A percentile compares a stretch with the other conserved stretches of the same genome.
Evolutionary conservation across 2,329 filamentous ascomycete genomes (phyloP).

Genomic region (Neopestalotiopsis rosae): DNA sequence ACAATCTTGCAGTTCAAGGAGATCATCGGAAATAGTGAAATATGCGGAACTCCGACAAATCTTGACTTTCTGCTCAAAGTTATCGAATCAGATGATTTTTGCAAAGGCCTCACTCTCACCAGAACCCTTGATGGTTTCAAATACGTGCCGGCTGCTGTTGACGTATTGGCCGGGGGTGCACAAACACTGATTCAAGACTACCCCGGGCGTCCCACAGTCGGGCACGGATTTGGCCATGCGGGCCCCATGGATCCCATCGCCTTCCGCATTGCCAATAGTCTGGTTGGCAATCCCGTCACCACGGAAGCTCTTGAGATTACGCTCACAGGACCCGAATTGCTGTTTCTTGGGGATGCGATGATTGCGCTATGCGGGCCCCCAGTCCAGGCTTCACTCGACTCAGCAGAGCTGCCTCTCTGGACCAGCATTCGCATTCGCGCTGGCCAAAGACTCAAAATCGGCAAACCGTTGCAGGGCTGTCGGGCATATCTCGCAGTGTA

Average conservation of each 20-base stretch:
- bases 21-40: neutral
- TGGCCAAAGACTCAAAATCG: constrained; percentile 54
- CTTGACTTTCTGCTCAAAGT: constrained; percentile 6
- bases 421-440: constrained; percentile 53
- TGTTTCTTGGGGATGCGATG: constrained; percentile 58
- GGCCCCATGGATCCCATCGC: constrained; percentile 68
- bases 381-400: constrained; percentile 57
- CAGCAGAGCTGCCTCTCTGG: constrained; percentile 57
- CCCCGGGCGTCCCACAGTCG: constrained; percentile 60
- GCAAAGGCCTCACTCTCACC: constrained; percentile 58
- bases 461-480: constrained; percentile 58
- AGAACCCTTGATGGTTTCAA: constrained; percentile 58
- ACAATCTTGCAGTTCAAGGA: neutral
- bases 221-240: constrained; percentile 62
- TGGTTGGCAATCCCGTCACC: constrained; percentile 60
- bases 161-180: constrained; percentile 60
- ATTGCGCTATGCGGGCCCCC: constrained; percentile 62
- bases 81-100: constrained; percentile 45
- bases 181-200: constrained; percentile 65
- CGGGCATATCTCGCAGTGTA: constrained; percentile 63
- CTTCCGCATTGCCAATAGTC: constrained; percentile 61
- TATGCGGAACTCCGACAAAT: constrained; percentile 2
- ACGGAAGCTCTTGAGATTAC: constrained; percentile 66
- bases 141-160: constrained; percentile 55
- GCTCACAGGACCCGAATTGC: constrained; percentile 61